A percentile compares a stretch with the other conserved stretches of the same genome.
Evolutionary conservation across 306 rosid species (phyloP).

Genomic region (Dryas octopetala): DNA sequence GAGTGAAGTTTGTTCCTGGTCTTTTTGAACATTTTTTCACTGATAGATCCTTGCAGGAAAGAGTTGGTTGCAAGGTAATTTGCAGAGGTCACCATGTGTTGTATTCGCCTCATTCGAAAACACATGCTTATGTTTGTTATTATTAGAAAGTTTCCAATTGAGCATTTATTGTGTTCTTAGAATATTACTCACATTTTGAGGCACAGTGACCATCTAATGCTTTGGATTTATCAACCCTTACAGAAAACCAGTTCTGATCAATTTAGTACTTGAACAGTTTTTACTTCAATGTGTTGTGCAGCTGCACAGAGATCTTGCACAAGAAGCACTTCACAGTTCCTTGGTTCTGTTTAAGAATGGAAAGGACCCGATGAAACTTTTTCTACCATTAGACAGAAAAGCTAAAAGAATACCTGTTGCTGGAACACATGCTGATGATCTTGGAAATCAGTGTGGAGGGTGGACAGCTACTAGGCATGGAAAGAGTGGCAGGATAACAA

Average conservation of each 20-base stretch:
- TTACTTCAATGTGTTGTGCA: conserved; percentile 15
- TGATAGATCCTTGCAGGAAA: conserved; percentile 56
- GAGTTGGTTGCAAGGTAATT: conserved; percentile 68
- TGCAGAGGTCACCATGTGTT: conserved; percentile 8
- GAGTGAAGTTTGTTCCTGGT: conserved; percentile 76
- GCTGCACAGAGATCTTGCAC: conserved; percentile 63
- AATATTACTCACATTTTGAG: too few species aligned
- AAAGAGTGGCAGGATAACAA: conserved; percentile 45
- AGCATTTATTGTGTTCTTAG: too few species aligned
- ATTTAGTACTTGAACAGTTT: not conserved
- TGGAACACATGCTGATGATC: conserved; percentile 71
- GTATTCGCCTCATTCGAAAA: not conserved
- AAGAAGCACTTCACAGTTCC: conserved; percentile 76
- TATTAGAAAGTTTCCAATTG: not conserved
- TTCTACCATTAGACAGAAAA: conserved; percentile 61
- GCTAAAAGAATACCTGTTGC: conserved; percentile 64
- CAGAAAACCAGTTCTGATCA: too few species aligned
- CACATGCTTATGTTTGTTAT: conserved; percentile 7
- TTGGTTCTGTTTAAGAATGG: conserved; percentile 81
- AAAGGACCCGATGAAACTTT: conserved; percentile 42
- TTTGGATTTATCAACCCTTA: too few species aligned
- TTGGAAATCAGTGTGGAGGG: conserved; percentile 82
- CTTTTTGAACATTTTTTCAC: conserved; percentile 64
- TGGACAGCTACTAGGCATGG: conserved; percentile 63
- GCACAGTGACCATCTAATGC: too few species aligned